A percentile compares a stretch with the other conserved stretches of the same genome.
Conservation (phyloP, 1,284 basidiomycete genomes). For the Anthracocystis panici-leucophaei region DNA sequence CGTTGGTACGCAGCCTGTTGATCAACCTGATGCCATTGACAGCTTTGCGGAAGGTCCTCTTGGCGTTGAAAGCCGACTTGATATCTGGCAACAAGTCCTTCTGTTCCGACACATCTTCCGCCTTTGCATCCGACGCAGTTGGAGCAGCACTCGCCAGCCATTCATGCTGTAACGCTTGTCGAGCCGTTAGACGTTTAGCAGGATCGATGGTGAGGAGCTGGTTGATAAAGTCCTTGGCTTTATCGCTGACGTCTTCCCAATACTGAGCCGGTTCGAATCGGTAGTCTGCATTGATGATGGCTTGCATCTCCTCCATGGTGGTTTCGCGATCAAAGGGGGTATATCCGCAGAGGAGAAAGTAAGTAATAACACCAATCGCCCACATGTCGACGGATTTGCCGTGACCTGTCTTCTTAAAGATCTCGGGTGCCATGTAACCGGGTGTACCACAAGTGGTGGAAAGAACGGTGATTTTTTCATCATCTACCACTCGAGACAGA, state of each 20-base stretch:
- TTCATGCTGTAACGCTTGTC: constrained; percentile 60
- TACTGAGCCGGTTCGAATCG: constrained; percentile 65
- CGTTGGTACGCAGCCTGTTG: constrained; percentile 51
- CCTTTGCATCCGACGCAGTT: not conserved
- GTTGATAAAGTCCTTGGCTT: constrained; percentile 66
- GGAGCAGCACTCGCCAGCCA: constrained; percentile 52
- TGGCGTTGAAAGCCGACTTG: constrained; percentile 69
- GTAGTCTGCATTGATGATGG: constrained; percentile 67
- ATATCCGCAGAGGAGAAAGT: constrained; percentile 68
- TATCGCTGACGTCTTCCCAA: constrained; percentile 63
- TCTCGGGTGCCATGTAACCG: constrained; percentile 97
- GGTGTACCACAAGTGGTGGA: constrained; percentile 96
- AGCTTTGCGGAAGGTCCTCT: constrained; percentile 65
- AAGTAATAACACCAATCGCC: constrained; percentile 68
- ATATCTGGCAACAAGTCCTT: constrained; percentile 67
- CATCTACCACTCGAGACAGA: constrained; percentile 84
- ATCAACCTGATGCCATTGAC: constrained; percentile 66
- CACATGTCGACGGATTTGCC: constrained; percentile 94
- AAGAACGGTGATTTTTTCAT: constrained; percentile 85
- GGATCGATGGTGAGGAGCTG: constrained; percentile 65
- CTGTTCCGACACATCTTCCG: constrained; percentile 22
- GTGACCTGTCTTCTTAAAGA: constrained; percentile 92
- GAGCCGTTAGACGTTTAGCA: constrained; percentile 56
- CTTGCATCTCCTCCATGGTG: constrained; percentile 68
- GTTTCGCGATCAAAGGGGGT: constrained; percentile 68